Percentiles rank a stretch among this genome's conserved stretches.
These are phyloP conservation scores for Penicillium lagena DNA, from an alignment of 495 filamentous ascomycete genomes.

Conservation along the genomic window DNA sequence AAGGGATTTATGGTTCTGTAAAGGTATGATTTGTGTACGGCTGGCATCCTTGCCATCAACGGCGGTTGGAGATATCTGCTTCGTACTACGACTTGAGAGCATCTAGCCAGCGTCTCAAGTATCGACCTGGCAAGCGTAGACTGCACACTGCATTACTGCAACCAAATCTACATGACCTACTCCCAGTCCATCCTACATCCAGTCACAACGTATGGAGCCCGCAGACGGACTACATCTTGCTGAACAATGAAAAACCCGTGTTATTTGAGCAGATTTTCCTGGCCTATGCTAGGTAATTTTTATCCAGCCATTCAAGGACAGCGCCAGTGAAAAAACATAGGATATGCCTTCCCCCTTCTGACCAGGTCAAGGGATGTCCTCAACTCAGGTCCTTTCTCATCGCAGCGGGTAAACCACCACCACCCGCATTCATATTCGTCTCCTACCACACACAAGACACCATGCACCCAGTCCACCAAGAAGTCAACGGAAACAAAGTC, in stretches of 20 bases:
- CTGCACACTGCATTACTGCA: no score
- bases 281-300: conserved; percentile 32
- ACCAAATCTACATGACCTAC: no score
- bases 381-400: neutral
- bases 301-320: conserved; percentile 21
- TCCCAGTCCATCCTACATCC: no score
- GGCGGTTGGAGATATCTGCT: no score
- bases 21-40: no score
- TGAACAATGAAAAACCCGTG: conserved; percentile 28
- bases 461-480: neutral
- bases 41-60: no score
- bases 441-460: neutral
- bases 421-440: no score
- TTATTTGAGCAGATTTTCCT: conserved; percentile 32
- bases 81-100: no score
- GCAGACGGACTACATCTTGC: conserved; percentile 28
- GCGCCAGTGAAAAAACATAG: conserved; percentile 25
- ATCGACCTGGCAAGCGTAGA: no score
- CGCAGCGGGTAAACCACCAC: no score
- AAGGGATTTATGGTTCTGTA: no score
- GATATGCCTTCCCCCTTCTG: conserved; percentile 15
- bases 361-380: conserved; percentile 2
- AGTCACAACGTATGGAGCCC: conserved; percentile 33
- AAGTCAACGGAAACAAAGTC: neutral
- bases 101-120: no score